A percentile compares a stretch with the other conserved stretches of the same genome.
Conservation (phyloP, 2,329 filamentous ascomycete genomes). For the Exophiala sp. region DNA sequence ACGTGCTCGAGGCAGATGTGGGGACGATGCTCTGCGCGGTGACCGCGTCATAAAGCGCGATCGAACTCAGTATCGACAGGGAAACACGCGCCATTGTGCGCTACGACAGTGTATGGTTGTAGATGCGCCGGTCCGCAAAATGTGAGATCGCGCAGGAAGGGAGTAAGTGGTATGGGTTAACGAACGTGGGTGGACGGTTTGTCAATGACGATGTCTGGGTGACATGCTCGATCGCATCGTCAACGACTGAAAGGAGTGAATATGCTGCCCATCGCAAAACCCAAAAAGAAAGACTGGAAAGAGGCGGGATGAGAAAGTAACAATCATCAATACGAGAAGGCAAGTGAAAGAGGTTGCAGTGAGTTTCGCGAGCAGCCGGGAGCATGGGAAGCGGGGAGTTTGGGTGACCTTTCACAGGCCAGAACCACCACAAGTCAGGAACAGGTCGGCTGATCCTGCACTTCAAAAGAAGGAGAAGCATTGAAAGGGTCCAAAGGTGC, state of each 20-base stretch:
- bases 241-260: conserved; percentile 13
- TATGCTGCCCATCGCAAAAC: conserved; percentile 1
- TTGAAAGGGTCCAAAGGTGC: too few species aligned
- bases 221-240: conserved; percentile 6
- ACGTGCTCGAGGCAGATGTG: conserved; percentile 39
- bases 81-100: not conserved
- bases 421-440: too few species aligned
- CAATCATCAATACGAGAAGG: too few species aligned
- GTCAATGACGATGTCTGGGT: conserved; percentile 2
- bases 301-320: not conserved
- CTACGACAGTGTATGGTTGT: not conserved
- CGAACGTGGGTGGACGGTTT: conserved; percentile 4
- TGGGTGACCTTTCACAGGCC: too few species aligned
- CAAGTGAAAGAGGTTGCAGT: too few species aligned
- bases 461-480: too few species aligned
- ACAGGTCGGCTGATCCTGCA: too few species aligned
- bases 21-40: conserved; percentile 35
- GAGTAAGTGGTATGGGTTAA: not conserved
- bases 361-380: too few species aligned
- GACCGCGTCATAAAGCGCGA: conserved; percentile 25
- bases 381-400: too few species aligned
- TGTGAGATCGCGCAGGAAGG: not conserved
- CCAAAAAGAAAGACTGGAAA: not conserved
- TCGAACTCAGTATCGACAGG: conserved; percentile 15
- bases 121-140: not conserved